Base-by-base conservation (phyloP, 2,329 filamentous ascomycete species). In the Penicillium concentricum region DNA sequence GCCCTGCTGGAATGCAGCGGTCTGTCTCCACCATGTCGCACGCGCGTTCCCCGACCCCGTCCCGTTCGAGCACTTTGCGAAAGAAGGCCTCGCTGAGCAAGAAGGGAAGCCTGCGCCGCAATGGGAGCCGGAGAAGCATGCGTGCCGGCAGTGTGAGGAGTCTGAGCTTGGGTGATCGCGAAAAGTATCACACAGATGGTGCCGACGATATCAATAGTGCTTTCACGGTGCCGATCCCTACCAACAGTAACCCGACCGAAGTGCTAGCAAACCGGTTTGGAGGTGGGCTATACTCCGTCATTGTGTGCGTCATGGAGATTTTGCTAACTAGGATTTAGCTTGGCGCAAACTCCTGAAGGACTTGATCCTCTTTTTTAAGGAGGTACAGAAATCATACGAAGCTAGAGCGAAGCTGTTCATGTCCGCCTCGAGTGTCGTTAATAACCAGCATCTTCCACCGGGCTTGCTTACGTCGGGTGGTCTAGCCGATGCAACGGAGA, bases 291-390 rank as follows among this genome's bases (percentile, higher is more conserved):
- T 48, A 20, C 38, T 30, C 30, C 35, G 32, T 18, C 30, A 7
- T 26, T 35, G 37, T 4, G 38, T 34, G 28, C 18, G 15, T n/a
- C 54, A n/a, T 55, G 53, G 9, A 41, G 7, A 24, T 52, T 51
- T 42, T 16, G 39, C 54, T 51, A 12, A 54, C 56, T 61, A 34
- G 9, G n/a, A 5, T 22, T 30, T 61, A 95, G 92, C 90, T 50
- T 99, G 94, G 94, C 86, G 94, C 67, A 96, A 96, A 78, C 84
- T 97, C 15, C 83, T 99, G 51, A 97, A 97, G 73, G 92, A 97
- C 64, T 82, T 97, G 43, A 96, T 97, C 63, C 80, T 89, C 55
- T 97, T 96, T 74, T 97, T 97, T 73, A 87, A 91, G 67, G 94
- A 97, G 73, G 87, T 97, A 45, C 91, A 96, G 71, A 84, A 84